phyloP scores from a whole-genome alignment of 2,329 filamentous ascomycete species.

The Fusarium nisikadoi region DNA sequence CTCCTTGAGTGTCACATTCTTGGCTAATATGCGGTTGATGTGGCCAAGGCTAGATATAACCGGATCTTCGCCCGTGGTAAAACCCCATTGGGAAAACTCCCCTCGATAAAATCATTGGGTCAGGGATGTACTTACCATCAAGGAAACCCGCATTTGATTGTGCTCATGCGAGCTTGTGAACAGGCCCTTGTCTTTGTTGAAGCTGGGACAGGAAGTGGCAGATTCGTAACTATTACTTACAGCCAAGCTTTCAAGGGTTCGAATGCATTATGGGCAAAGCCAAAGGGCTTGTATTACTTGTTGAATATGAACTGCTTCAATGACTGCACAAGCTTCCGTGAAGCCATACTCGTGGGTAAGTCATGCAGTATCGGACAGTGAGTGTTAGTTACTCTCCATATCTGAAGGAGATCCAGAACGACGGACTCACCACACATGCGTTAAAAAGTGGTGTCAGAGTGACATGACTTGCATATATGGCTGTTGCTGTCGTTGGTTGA shows the following conservation, averaged over 20 bases:
- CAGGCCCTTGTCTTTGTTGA: neutral
- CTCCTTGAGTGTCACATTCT: neutral
- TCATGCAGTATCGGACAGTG: neutral
- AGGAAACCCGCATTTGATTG: neutral
- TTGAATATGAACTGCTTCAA: neutral
- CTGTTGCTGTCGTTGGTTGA: neutral
- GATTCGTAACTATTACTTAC: neutral
- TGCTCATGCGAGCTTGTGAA: neutral
- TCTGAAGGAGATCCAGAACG: neutral
- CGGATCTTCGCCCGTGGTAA: neutral
- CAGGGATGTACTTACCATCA: neutral
- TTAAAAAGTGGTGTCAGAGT: neutral
- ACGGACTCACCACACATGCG: no score
- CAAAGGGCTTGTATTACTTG: neutral
- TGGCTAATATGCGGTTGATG: neutral
- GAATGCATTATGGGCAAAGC: neutral
- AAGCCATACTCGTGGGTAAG: neutral
- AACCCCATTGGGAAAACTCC: neutral
- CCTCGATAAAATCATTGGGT: no score
- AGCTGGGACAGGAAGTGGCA: neutral
- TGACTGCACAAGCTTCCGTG: neutral
- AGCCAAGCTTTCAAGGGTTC: neutral
- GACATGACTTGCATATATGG: neutral
- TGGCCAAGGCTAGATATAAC: neutral
- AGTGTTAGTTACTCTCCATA: neutral